These are phyloP conservation scores for Nemania bipapillata DNA, from an alignment of 2,329 filamentous ascomycete species.

Conservation along the genomic window DNA sequence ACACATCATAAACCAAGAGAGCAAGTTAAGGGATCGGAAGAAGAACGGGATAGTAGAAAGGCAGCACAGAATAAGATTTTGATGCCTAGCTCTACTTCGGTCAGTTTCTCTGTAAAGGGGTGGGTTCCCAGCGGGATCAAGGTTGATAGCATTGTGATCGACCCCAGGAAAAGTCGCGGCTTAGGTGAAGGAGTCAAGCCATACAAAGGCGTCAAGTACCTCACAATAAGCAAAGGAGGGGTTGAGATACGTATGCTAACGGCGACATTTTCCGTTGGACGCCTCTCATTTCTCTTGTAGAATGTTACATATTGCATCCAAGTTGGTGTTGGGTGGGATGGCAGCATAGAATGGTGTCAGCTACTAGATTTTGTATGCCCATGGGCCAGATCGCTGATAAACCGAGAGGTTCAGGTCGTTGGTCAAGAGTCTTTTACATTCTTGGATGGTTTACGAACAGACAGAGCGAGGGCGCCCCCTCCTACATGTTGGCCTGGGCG, in stretches of 20 bases:
- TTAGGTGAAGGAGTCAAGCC: conserved; percentile 89
- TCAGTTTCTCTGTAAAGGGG: conserved; percentile 77
- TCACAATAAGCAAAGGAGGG: conserved; percentile 77
- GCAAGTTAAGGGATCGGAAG: conserved; percentile 49
- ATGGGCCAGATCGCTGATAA: not conserved
- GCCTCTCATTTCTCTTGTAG: not conserved
- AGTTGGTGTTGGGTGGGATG: conserved; percentile 23
- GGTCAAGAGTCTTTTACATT: not conserved
- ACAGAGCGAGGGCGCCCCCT: not conserved
- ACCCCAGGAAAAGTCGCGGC: conserved; percentile 83
- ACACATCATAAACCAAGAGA: conserved; percentile 52
- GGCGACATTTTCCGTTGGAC: not conserved
- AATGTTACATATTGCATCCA: conserved; percentile 34
- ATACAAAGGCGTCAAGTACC: conserved; percentile 97
- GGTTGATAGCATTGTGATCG: conserved; percentile 73
- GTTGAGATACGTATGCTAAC: conserved; percentile 71
- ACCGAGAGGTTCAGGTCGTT: not conserved
- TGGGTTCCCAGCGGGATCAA: conserved; percentile 75
- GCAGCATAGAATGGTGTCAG: conserved; percentile 3
- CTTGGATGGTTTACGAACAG: not conserved
- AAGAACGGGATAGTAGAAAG: conserved; percentile 65
- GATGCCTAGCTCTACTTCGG: conserved; percentile 81
- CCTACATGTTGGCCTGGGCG: not conserved
- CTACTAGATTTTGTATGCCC: not conserved
- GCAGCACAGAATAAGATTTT: conserved; percentile 76